Base-by-base conservation (phyloP, 1,284 basidiomycete species). In the Cutaneotrichosporon mucoides region DNA sequence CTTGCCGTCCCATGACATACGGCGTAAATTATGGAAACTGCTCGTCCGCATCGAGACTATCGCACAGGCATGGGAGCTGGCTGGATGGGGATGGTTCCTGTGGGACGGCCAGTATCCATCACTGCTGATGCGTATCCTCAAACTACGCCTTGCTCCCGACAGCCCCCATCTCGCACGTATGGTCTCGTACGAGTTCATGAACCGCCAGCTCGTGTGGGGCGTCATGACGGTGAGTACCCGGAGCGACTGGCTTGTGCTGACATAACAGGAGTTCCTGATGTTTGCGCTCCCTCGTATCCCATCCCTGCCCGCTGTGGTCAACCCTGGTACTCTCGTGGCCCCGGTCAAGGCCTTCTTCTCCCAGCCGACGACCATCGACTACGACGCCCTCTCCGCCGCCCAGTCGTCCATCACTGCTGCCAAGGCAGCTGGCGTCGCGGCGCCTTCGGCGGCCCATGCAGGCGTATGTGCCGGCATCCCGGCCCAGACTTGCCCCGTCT, bases 171-270 rank as follows among this genome's bases (percentile, higher is more conserved):
- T 88, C 52, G 86, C 85, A 62, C 85, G 90, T 11, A 88, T 94
- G 70, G 90, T 99, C 53, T 95, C 90, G 69, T 99, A 98, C 77
- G 96, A 99, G 74, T 99, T 94, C 72, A 92, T 99, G 88, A 98
- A 99, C 70, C 88, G 96, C 58, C 96, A 99, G 78, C 90, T 99
- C 82, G 95, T 99, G 55, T 99, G 96, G 96, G 90, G 95, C 73
- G 90, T 92, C 1, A 95, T 99, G 76, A 99, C 95, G 1, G 92
- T 93, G 73, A 64, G 88, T 79, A 13, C 24, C 1, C 10, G 41
- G n/a, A 2, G 6, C n/a, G 7, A 3, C 36, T 24, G 24, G 24
- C 5, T 16, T 5, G 2, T 12, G 15, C 57, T 56, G 8, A 53
- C 53, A 4, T 40, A 13, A 46, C 68, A 96, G 93, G 95, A 99